Conservation (phyloP, 345 rosid genomes). For the Arabis alpina region DNA sequence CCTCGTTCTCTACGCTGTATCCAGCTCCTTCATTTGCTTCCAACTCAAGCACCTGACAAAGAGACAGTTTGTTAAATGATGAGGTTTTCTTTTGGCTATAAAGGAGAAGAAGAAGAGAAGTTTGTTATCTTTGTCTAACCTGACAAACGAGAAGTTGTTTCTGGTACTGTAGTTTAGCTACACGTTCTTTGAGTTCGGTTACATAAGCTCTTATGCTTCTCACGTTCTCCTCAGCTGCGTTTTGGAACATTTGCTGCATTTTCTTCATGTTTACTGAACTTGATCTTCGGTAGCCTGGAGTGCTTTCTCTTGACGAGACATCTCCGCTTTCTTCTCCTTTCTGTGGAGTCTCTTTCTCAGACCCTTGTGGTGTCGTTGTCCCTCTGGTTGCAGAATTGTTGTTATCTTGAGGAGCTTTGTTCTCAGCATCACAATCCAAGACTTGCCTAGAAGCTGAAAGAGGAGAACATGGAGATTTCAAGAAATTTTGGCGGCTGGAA, state of each 20-base stretch:
- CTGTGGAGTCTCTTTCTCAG: constrained; percentile 72
- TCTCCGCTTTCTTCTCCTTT: constrained; percentile 87
- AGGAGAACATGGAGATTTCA: constrained; percentile 93
- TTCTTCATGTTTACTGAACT: constrained; percentile 97
- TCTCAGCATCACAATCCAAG: constrained; percentile 74
- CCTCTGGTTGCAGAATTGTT: constrained; percentile 51
- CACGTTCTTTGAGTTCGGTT: constrained; percentile 93
- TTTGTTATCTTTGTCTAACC: constrained; percentile 48
- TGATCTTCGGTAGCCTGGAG: constrained; percentile 74
- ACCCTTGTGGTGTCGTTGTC: constrained; percentile 44
- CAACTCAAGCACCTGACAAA: constrained; percentile 91
- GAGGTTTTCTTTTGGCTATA: not conserved
- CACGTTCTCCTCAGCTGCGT: constrained; percentile 99
- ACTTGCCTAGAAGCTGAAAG: constrained; percentile 78
- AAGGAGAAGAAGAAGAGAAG: not conserved
- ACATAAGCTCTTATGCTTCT: constrained; percentile 93
- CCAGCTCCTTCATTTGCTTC: constrained; percentile 98
- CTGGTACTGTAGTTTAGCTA: constrained; percentile 96
- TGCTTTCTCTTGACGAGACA: constrained; percentile 76
- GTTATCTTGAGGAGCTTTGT: constrained; percentile 73
- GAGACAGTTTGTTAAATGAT: not conserved
- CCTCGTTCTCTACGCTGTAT: constrained; percentile 63
- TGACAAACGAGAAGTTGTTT: constrained; percentile 99
- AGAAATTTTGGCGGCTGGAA: constrained; percentile 68
- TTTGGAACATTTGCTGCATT: constrained; percentile 98